Percentiles rank a stretch among this genome's conserved stretches.
Conservation (phyloP, 768 basidiomycete genomes). For the Cystofilobasidium bisporidii region DNA sequence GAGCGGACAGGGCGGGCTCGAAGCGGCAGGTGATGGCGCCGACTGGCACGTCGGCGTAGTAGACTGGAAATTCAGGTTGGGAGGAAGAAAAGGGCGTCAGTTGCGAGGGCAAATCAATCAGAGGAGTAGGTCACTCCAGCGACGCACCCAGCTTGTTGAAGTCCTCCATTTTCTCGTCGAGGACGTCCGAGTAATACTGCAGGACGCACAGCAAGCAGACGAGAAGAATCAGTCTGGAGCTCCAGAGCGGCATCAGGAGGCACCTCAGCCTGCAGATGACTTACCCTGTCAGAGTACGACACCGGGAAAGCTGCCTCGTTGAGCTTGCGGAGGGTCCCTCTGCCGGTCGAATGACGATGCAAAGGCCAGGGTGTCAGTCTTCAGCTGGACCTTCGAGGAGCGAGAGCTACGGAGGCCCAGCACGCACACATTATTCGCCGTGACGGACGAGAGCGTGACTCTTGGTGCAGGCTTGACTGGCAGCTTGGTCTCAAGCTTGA, state of each 20-base stretch:
- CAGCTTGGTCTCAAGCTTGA: conserved; percentile 6
- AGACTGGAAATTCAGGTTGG: conserved; percentile 7
- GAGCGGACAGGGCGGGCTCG: conserved; percentile 9
- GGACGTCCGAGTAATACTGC: conserved; percentile 21
- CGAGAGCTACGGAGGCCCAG: neutral
- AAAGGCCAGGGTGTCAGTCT: too few relatives aligned
- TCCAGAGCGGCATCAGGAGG: neutral
- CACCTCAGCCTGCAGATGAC: too few relatives aligned
- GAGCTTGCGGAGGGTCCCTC: conserved; percentile 24
- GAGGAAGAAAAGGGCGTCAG: neutral
- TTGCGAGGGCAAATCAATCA: too few relatives aligned
- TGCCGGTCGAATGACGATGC: neutral
- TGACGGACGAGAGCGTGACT: conserved; percentile 25
- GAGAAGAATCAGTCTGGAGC: too few relatives aligned
- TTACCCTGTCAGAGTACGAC: conserved; percentile 6
- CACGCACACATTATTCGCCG: conserved; percentile 26
- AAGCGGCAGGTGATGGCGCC: conserved; percentile 26
- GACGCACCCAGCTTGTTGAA: conserved; percentile 28
- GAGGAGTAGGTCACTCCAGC: neutral
- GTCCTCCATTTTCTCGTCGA: conserved; percentile 21
- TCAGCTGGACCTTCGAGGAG: too few relatives aligned
- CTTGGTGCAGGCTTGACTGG: conserved; percentile 16
- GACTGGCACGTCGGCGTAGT: conserved; percentile 28
- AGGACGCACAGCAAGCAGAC: too few relatives aligned
- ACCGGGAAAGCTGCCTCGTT: conserved; percentile 27